Evolutionary conservation across 192 early-diverging fungal species (phyloP), one percentile per base, ranked within the genome.

Genomic region (Lobosporangium transversale): DNA sequence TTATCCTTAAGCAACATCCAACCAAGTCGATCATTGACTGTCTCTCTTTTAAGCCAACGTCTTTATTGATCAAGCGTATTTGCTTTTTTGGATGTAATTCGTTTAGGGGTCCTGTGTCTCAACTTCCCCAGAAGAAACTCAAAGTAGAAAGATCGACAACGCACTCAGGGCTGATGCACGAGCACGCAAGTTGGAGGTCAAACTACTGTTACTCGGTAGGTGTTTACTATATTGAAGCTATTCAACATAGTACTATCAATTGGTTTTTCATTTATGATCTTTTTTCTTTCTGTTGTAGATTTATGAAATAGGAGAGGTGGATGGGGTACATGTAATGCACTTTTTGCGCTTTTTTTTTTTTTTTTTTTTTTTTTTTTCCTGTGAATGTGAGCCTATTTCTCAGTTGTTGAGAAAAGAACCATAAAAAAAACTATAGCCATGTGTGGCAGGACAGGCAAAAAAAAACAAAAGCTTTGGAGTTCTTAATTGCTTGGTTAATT

Each of bases 201-300:
- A 79, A 23, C 43, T 79, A 15, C 62, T 79, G 15, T 43, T 79
- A 30, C 63, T 79, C 21, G 78, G 78, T 65, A 75, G 17, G 53
- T 55, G 12, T 52, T 47, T 42, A 12, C 17, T 42, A 42, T 42
- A 42, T 17, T n/a, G n/a, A n/a, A n/a, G n/a, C n/a, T n/a, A n/a
- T n/a, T n/a, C n/a, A n/a, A n/a, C n/a, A n/a, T n/a, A n/a, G n/a
- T n/a, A n/a, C n/a, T n/a, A n/a, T n/a, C n/a, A n/a, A n/a, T n/a
- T n/a, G n/a, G n/a, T n/a, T n/a, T n/a, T n/a, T n/a, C n/a, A n/a
- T n/a, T n/a, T n/a, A n/a, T n/a, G n/a, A n/a, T n/a, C n/a, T n/a
- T n/a, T n/a, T n/a, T n/a, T n/a, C n/a, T n/a, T n/a, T n/a, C n/a
- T n/a, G n/a, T n/a, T n/a, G n/a, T n/a, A n/a, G n/a, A 42, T 42